Evolutionary conservation across 352 stramenopile species (phyloP).

Genomic region (Globisporangium cederbergense): DNA sequence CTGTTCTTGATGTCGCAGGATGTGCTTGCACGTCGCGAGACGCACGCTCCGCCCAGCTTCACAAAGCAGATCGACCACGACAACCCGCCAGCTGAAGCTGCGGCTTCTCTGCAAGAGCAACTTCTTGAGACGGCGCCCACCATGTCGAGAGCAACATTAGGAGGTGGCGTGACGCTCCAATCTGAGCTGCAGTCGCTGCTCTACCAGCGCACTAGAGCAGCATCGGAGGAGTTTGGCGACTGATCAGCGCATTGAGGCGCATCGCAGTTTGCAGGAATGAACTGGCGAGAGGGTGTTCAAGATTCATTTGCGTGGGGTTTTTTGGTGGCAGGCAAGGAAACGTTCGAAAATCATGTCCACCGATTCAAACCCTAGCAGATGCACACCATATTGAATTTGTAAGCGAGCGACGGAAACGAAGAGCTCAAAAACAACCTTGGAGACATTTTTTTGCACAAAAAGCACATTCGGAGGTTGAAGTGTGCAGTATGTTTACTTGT

Average conservation of each 20-base stretch:
- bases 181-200: constrained; percentile 13
- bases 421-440: not conserved
- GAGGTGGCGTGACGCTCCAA: not conserved
- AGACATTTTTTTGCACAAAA: not conserved
- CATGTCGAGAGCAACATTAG: not conserved
- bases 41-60: constrained; percentile 20
- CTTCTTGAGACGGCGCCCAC: not conserved
- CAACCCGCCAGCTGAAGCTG: not conserved
- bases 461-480: not conserved
- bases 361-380: not conserved
- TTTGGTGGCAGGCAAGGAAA: not conserved
- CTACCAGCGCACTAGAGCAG: constrained; percentile 6
- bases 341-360: not conserved
- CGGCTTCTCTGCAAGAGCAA: not conserved
- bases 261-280: too few species aligned
- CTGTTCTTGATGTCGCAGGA: constrained; percentile 15
- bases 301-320: not conserved
- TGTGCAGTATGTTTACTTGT: not conserved
- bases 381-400: too few species aligned
- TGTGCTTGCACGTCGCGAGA: constrained; percentile 46
- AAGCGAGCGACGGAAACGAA: too few species aligned
- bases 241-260: not conserved
- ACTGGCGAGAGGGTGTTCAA: too few species aligned
- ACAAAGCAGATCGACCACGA: constrained; percentile 50
- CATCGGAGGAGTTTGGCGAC: constrained; percentile 8